Percentiles rank a stretch among this genome's conserved stretches.
Conservation (phyloP, 306 rosid species). For the Fragaria iinumae region DNA sequence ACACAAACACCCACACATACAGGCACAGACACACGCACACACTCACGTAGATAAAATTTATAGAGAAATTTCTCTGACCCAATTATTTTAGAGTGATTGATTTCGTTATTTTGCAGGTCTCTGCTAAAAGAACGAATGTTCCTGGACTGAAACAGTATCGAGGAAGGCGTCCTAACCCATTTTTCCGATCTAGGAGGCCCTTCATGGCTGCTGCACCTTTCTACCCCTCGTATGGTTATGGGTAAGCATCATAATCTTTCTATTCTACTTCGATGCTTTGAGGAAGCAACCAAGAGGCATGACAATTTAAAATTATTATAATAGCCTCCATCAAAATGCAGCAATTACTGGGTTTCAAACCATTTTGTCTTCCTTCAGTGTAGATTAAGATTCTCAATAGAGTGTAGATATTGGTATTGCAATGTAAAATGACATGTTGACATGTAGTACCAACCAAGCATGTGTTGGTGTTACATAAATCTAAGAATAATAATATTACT, state of each 20-base stretch:
- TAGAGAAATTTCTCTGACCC: constrained; percentile 2
- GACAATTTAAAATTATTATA: not conserved
- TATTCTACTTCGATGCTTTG: not conserved
- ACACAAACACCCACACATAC: not conserved
- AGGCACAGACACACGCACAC: not conserved
- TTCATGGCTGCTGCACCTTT: constrained; percentile 70
- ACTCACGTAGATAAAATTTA: not conserved
- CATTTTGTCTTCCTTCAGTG: not conserved
- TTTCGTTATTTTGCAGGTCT: constrained; percentile 60
- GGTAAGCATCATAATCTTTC: constrained; percentile 44
- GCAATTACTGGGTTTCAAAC: not conserved
- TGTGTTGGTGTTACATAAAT: not conserved
- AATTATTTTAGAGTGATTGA: constrained; percentile 18
- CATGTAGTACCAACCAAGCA: not conserved
- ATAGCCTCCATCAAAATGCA: not conserved
- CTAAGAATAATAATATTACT: not conserved
- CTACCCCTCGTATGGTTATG: constrained; percentile 78
- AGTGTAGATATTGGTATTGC: not conserved
- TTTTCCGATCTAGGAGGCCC: constrained; percentile 72
- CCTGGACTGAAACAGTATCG: constrained; percentile 91
- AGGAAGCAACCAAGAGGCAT: not conserved
- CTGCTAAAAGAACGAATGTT: constrained; percentile 90
- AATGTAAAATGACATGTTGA: not conserved
- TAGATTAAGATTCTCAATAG: too few species aligned
- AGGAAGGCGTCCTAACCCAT: constrained; percentile 74